Percentiles rank a stretch among this genome's conserved stretches.
phyloP scores from a whole-genome alignment of 176 grass and related monocot species.

The Thinopyrum elongatum region DNA sequence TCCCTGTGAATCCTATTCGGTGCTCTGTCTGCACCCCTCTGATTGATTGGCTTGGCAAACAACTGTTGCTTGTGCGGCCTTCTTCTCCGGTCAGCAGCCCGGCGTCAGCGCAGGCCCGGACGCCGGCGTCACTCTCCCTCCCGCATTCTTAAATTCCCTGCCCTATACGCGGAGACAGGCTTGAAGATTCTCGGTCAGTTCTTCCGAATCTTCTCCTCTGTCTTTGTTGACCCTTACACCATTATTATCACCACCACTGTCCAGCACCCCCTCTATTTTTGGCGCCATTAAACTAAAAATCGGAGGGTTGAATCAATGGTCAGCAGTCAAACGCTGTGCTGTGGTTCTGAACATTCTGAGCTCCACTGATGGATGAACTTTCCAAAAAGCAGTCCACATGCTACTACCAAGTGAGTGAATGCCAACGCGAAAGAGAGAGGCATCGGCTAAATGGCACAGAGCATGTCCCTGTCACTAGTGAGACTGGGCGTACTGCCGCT shows the following conservation, averaged over 20 bases:
- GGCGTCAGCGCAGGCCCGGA: conserved; percentile 21
- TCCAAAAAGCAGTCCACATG: conserved; percentile 24
- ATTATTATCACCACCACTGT: neutral
- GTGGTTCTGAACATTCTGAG: conserved; percentile 33
- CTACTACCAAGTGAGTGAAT: conserved; percentile 17
- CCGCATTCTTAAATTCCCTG: neutral
- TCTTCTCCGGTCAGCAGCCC: neutral
- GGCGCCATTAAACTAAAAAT: too few species aligned
- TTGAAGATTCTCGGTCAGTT: conserved; percentile 64
- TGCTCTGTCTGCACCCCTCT: neutral
- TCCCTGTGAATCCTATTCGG: neutral
- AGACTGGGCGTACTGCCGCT: neutral
- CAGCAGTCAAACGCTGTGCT: conserved; percentile 19
- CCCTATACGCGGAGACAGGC: conserved; percentile 53
- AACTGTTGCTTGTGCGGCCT: conserved; percentile 13
- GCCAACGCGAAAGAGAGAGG: conserved; percentile 22
- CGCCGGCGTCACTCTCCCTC: conserved; percentile 33
- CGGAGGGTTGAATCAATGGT: conserved; percentile 36
- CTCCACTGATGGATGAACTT: conserved; percentile 9
- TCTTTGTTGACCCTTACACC: conserved; percentile 42
- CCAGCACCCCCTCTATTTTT: neutral
- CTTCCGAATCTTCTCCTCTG: conserved; percentile 24
- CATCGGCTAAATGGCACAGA: neutral
- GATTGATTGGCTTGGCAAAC: neutral
- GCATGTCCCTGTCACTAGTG: neutral